Percentiles rank a stretch among this genome's conserved stretches.
phyloP scores from a whole-genome alignment of 306 rosid genomes.

The Medicago truncatula region DNA sequence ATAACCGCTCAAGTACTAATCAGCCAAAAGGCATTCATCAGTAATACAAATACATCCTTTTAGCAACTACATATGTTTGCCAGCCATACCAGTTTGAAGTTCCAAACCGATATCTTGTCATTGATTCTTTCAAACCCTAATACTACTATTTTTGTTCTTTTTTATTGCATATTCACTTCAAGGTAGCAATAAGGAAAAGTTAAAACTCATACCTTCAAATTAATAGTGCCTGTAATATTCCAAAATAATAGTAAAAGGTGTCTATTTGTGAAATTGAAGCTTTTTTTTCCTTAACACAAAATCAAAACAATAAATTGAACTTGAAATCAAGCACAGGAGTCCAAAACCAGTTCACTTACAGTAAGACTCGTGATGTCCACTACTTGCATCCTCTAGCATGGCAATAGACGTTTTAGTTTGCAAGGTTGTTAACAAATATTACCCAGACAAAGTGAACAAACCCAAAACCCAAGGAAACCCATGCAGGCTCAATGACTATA shows the following conservation, averaged over 20 bases:
- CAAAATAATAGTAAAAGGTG: neutral
- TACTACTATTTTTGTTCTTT: neutral
- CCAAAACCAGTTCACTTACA: slow-evolving; percentile 14
- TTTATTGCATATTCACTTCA: slow-evolving; percentile 28
- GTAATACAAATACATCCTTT: slow-evolving; percentile 15
- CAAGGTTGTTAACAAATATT: slow-evolving; percentile 25
- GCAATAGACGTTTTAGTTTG: slow-evolving; percentile 22
- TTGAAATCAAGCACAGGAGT: slow-evolving; percentile 39
- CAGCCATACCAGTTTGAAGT: neutral
- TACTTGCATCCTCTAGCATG: slow-evolving; percentile 6
- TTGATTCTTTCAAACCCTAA: neutral
- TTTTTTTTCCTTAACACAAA: neutral
- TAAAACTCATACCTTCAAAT: slow-evolving; percentile 12
- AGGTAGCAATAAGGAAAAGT: slow-evolving; percentile 13
- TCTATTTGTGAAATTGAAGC: slow-evolving; percentile 25
- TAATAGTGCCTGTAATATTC: neutral
- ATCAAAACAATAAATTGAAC: neutral
- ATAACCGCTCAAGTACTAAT: neutral
- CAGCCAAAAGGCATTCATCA: neutral
- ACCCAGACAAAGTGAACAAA: slow-evolving; percentile 19
- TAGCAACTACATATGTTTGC: slow-evolving; percentile 4
- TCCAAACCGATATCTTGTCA: neutral
- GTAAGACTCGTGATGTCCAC: slow-evolving; percentile 14
- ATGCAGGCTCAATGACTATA: slow-evolving; percentile 17
- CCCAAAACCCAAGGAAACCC: slow-evolving; percentile 23